Evolutionary conservation across 2,329 filamentous ascomycete genomes (phyloP).

Genomic region (Dactylellina haptotyla): DNA sequence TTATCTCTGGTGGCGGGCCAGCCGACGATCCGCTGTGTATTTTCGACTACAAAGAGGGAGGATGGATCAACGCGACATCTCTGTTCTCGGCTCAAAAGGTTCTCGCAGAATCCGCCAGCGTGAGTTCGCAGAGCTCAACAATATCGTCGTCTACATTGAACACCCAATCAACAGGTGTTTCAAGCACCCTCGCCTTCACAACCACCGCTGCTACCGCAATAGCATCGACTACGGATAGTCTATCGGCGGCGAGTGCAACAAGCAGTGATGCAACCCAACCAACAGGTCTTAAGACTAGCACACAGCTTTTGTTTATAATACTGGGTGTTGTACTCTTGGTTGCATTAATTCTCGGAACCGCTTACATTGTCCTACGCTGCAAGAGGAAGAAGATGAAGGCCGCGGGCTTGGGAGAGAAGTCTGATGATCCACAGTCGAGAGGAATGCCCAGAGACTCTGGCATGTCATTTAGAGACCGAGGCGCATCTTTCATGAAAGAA

Average conservation of each 20-base stretch:
- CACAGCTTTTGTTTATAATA: slow-evolving; percentile 57
- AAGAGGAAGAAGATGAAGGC: slow-evolving; percentile 52
- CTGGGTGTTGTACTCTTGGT: slow-evolving; percentile 56
- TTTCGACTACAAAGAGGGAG: slow-evolving; percentile 50
- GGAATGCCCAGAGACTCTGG: slow-evolving; percentile 37
- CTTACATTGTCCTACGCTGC: slow-evolving; percentile 54
- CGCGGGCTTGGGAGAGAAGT: slow-evolving; percentile 33
- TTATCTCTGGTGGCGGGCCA: slow-evolving; percentile 56
- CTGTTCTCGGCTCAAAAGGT: slow-evolving; percentile 42
- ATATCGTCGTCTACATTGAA: slow-evolving; percentile 33
- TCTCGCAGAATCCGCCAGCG: slow-evolving; percentile 14
- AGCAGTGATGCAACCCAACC: slow-evolving; percentile 28
- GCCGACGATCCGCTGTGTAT: slow-evolving; percentile 53
- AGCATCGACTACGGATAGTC: slow-evolving; percentile 12
- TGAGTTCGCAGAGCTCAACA: slow-evolving; percentile 12
- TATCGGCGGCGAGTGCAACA: slow-evolving; percentile 26
- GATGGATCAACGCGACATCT: slow-evolving; percentile 56
- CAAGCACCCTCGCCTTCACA: slow-evolving; percentile 14
- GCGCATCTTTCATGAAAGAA: slow-evolving; percentile 58
- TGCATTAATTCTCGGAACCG: slow-evolving; percentile 54
- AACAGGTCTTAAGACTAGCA: slow-evolving; percentile 49
- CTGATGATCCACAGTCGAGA: slow-evolving; percentile 30
- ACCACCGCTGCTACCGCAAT: slow-evolving; percentile 23
- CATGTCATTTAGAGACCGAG: slow-evolving; percentile 58
- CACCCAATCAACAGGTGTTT: slow-evolving; percentile 14